These are phyloP conservation scores for Barnettozyma pratensis DNA, from an alignment of 805 yeast species.

Conservation along the genomic window DNA sequence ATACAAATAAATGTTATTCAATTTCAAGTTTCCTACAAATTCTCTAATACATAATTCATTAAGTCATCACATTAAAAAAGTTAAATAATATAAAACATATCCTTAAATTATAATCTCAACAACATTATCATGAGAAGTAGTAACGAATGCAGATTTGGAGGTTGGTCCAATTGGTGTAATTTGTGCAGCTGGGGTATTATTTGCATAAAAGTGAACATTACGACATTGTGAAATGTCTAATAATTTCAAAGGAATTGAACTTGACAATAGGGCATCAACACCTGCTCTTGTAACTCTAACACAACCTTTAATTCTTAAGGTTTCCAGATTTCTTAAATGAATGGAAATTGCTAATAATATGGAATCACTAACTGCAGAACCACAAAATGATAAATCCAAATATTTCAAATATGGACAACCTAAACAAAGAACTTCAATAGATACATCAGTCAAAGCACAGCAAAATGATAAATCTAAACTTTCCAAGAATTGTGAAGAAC, in stretches of 20 bases:
- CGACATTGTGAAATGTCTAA: conserved; percentile 70
- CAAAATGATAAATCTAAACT: conserved; percentile 64
- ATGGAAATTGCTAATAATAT: conserved; percentile 56
- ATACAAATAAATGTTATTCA: background rate
- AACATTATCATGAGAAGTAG: conserved; percentile 46
- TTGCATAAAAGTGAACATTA: conserved; percentile 59
- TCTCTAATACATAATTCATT: background rate
- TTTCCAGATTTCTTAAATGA: conserved; percentile 43
- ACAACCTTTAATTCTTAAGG: conserved; percentile 60
- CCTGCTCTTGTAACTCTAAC: conserved; percentile 75
- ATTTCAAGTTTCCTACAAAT: background rate
- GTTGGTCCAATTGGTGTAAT: conserved; percentile 42
- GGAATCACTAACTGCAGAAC: conserved; percentile 73
- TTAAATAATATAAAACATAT: background rate
- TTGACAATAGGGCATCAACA: conserved; percentile 58
- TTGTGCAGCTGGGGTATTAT: conserved; percentile 51
- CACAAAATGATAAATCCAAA: conserved; percentile 67
- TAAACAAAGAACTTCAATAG: conserved; percentile 59
- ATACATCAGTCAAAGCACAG: conserved; percentile 65
- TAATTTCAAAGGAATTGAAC: conserved; percentile 44
- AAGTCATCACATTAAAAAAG: conserved; percentile 5
- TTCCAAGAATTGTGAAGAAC: conserved; percentile 53
- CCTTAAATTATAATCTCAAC: conserved; percentile 50
- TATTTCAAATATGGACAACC: conserved; percentile 54
- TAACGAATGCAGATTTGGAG: conserved; percentile 54